These are phyloP conservation scores for Phialophora tarda DNA, from an alignment of 2,329 filamentous ascomycete genomes.

Conservation along the genomic window DNA sequence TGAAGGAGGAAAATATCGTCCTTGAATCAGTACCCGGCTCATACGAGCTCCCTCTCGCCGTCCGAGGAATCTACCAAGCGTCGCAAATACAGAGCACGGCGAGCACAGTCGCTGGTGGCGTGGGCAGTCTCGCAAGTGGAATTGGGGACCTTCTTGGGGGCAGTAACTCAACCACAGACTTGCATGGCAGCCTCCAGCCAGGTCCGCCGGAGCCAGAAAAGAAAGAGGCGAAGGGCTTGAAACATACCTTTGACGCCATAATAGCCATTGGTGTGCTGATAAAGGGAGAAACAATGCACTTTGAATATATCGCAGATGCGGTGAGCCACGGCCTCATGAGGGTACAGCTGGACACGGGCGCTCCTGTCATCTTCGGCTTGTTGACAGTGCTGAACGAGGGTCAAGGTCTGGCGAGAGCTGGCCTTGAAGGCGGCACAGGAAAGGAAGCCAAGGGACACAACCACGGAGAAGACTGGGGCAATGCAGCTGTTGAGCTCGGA, in stretches of 20 bases:
- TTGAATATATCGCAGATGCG: slow-evolving; percentile 95
- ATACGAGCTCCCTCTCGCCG: slow-evolving; percentile 91
- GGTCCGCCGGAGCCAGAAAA: slow-evolving; percentile 41
- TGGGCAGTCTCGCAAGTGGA: slow-evolving; percentile 62
- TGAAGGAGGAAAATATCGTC: slow-evolving; percentile 85
- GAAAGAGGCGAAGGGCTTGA: slow-evolving; percentile 46
- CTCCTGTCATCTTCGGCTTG: slow-evolving; percentile 90
- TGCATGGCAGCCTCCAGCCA: slow-evolving; percentile 49
- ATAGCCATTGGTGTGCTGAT: slow-evolving; percentile 96
- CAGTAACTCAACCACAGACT: slow-evolving; percentile 68
- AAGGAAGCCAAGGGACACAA: slow-evolving; percentile 70
- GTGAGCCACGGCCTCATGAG: slow-evolving; percentile 93
- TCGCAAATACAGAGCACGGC: slow-evolving; percentile 79
- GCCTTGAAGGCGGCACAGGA: slow-evolving; percentile 61
- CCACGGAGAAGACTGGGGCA: slow-evolving; percentile 95
- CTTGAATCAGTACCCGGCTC: slow-evolving; percentile 88
- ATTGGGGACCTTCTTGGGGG: slow-evolving; percentile 78
- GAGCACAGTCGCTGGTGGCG: slow-evolving; percentile 36
- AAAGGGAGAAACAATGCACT: slow-evolving; percentile 99
- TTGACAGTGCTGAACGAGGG: slow-evolving; percentile 87
- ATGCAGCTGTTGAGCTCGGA: slow-evolving; percentile 91
- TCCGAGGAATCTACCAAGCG: slow-evolving; percentile 83
- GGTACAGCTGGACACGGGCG: slow-evolving; percentile 83
- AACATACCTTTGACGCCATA: slow-evolving; percentile 78
- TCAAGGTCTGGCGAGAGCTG: slow-evolving; percentile 84